Conservation (phyloP, 768 basidiomycete species). For the Boletellus sp. region DNA sequence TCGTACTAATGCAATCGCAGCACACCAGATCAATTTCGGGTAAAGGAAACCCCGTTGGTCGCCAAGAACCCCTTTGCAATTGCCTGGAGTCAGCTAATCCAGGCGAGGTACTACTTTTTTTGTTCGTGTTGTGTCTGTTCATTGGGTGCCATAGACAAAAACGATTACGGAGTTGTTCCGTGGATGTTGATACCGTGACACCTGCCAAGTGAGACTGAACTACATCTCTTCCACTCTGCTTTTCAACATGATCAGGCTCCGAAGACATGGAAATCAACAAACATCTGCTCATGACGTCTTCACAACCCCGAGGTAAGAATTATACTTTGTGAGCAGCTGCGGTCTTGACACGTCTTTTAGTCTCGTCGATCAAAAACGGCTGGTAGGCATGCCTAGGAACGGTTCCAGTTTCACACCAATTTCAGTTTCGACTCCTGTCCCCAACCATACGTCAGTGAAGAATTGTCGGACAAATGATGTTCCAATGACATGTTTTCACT, state of each 20-base stretch:
- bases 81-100: slow-evolving; percentile 20
- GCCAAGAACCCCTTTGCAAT: slow-evolving; percentile 17
- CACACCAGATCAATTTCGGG: neutral
- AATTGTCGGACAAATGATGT: neutral
- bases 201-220: slow-evolving; percentile 20
- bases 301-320: slow-evolving; percentile 4
- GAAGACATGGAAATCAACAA: slow-evolving; percentile 2
- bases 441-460: slow-evolving; percentile 9
- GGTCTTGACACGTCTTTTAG: neutral
- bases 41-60: neutral
- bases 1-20: neutral
- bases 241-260: slow-evolving; percentile 1
- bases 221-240: neutral
- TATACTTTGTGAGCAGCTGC: neutral
- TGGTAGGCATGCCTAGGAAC: neutral
- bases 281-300: slow-evolving; percentile 4
- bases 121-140: neutral
- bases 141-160: slow-evolving; percentile 17
- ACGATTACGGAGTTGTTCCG: slow-evolving; percentile 22
- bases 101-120: slow-evolving; percentile 10
- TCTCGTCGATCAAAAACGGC: neutral
- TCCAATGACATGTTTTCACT: slow-evolving; percentile 1
- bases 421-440: slow-evolving; percentile 2
- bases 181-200: slow-evolving; percentile 5
- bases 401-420: neutral